phyloP scores from a whole-genome alignment of 176 grass and related monocot species.

The Triticum timopheevii region DNA sequence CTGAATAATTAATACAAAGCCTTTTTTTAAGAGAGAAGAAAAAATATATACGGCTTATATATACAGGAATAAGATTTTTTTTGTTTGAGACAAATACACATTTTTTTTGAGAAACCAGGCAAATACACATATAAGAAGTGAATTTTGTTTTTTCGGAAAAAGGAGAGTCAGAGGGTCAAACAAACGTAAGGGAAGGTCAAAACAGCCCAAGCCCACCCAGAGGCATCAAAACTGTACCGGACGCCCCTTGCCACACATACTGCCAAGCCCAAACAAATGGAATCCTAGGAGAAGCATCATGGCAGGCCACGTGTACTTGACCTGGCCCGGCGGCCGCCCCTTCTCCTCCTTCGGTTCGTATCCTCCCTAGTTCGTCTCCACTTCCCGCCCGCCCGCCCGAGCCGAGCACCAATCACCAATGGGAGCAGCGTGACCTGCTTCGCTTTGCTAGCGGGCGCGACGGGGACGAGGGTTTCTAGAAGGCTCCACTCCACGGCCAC shows the following conservation, averaged over 20 bases:
- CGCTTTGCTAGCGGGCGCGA: neutral
- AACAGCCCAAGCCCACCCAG: neutral
- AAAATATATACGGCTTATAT: too few relatives aligned
- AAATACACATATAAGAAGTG: too few relatives aligned
- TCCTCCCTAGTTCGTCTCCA: constrained; percentile 27
- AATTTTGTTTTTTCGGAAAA: neutral
- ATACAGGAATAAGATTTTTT: too few relatives aligned
- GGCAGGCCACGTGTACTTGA: constrained; percentile 31
- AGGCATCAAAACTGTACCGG: neutral
- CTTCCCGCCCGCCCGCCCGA: constrained; percentile 57
- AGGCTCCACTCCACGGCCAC: neutral
- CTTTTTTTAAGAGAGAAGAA: too few relatives aligned
- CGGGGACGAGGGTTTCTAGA: neutral
- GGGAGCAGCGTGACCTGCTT: constrained; percentile 15
- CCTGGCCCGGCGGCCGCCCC: constrained; percentile 6
- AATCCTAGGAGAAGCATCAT: constrained; percentile 32
- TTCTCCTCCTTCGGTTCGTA: neutral
- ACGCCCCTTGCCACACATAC: neutral
- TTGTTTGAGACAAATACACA: too few relatives aligned
- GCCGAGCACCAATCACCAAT: neutral
- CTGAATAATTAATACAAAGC: too few relatives aligned
- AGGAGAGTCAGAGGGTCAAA: neutral
- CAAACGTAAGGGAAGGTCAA: neutral
- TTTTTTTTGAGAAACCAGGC: too few relatives aligned
- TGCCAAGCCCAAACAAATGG: constrained; percentile 20